Conservation (phyloP, 2,329 filamentous ascomycete species). For the Grosmannia huntii region DNA sequence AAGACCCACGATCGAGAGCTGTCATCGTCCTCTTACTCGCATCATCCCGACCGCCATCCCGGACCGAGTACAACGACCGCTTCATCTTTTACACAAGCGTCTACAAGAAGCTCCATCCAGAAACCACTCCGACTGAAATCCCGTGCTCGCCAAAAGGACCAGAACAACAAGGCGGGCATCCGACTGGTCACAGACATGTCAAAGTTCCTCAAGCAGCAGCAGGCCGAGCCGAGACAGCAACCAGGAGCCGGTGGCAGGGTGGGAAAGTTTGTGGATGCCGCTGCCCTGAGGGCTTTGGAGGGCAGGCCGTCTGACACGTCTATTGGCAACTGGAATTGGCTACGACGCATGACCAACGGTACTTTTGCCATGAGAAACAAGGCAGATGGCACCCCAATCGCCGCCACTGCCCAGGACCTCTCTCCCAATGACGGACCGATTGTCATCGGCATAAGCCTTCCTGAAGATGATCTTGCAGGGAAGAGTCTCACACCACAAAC, state of each 20-base stretch:
- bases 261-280: constrained; percentile 43
- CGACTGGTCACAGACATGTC: constrained; percentile 59
- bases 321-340: constrained; percentile 45
- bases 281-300: constrained; percentile 46
- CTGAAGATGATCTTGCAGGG: constrained; percentile 34
- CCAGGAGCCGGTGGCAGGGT: constrained; percentile 16
- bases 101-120: constrained; percentile 20
- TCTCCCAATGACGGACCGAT: constrained; percentile 61
- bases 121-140: constrained; percentile 40
- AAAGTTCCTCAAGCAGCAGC: constrained; percentile 25
- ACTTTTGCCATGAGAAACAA: constrained; percentile 14
- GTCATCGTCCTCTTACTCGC: not conserved
- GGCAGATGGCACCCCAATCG: constrained; percentile 7
- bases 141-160: constrained; percentile 44
- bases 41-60: not conserved
- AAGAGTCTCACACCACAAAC: constrained; percentile 40
- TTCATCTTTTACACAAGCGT: not conserved
- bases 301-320: constrained; percentile 40
- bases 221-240: constrained; percentile 23
- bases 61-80: constrained; percentile 19
- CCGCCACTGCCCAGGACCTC: constrained; percentile 30
- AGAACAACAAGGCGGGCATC: constrained; percentile 51
- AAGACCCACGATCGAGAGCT: constrained; percentile 14
- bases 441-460: constrained; percentile 56
- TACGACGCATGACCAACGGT: constrained; percentile 28